These are phyloP conservation scores for Candida ficus DNA, from an alignment of 805 yeast species.

Conservation along the genomic window DNA sequence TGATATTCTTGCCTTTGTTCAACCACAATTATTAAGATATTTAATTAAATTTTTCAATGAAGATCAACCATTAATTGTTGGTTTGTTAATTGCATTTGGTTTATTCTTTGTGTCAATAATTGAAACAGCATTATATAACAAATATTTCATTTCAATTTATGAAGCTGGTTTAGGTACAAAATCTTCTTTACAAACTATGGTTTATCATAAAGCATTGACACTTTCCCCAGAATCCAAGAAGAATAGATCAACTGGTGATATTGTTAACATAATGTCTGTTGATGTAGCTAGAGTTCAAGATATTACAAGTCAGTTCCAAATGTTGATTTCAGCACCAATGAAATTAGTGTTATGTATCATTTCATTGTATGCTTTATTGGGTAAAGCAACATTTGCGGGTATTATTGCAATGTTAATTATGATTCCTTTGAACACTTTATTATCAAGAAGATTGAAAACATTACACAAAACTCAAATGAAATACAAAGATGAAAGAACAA, in stretches of 20 bases:
- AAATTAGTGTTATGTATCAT: constrained; percentile 46
- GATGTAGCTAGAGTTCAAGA: constrained; percentile 66
- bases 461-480: constrained; percentile 55
- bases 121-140: constrained; percentile 62
- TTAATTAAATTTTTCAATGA: constrained; percentile 56
- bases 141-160: constrained; percentile 53
- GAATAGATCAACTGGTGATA: constrained; percentile 67
- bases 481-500: constrained; percentile 55
- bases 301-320: constrained; percentile 47
- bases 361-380: constrained; percentile 52
- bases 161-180: constrained; percentile 62
- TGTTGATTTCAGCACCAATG: constrained; percentile 54
- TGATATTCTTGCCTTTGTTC: constrained; percentile 78
- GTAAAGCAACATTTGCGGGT: constrained; percentile 57
- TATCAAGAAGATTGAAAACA: constrained; percentile 41
- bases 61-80: constrained; percentile 36
- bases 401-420: constrained; percentile 45
- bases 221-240: constrained; percentile 64
- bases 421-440: constrained; percentile 50
- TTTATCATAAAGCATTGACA: constrained; percentile 64
- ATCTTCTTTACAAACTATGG: constrained; percentile 59
- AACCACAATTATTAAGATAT: constrained; percentile 73
- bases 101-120: constrained; percentile 60
- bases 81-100: constrained; percentile 54
- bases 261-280: constrained; percentile 71